Conservation (phyloP, 2,329 filamentous ascomycete genomes). For the Aspergillus thermomutatus region DNA sequence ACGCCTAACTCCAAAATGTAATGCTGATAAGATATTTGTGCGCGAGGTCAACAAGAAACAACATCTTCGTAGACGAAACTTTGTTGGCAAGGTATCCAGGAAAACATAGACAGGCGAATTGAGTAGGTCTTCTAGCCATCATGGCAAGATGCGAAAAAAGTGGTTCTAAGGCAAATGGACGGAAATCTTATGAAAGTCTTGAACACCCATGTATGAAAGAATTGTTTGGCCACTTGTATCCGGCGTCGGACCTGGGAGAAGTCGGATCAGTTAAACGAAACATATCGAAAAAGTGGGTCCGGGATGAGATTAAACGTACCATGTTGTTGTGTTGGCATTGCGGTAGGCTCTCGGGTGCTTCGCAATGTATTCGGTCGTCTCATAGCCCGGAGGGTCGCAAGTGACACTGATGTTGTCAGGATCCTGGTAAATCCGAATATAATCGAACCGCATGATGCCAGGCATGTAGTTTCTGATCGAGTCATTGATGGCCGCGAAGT, state of each 20-base stretch:
- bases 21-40: slow-evolving; percentile 7
- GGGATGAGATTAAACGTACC: slow-evolving; percentile 41
- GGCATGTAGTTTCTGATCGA: slow-evolving; percentile 57
- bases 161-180: not conserved
- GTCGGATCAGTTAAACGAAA: not conserved
- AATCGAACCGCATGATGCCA: slow-evolving; percentile 65
- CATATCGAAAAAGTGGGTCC: not conserved
- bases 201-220: slow-evolving; percentile 57
- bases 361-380: slow-evolving; percentile 65
- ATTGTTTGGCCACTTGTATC: slow-evolving; percentile 61
- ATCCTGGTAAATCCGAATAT: slow-evolving; percentile 68
- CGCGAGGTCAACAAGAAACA: not conserved
- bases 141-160: not conserved
- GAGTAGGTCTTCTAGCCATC: not conserved
- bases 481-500: slow-evolving; percentile 61
- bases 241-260: slow-evolving; percentile 43
- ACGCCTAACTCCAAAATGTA: slow-evolving; percentile 17
- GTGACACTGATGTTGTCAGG: slow-evolving; percentile 56
- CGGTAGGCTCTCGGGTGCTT: slow-evolving; percentile 59
- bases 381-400: slow-evolving; percentile 65
- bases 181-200: not conserved
- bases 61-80: not conserved
- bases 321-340: slow-evolving; percentile 62
- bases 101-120: not conserved
- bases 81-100: not conserved